Evolutionary conservation across 495 filamentous ascomycete genomes (phyloP), one percentile per base, ranked within the genome.

Genomic region (Tuber melanosporum): DNA sequence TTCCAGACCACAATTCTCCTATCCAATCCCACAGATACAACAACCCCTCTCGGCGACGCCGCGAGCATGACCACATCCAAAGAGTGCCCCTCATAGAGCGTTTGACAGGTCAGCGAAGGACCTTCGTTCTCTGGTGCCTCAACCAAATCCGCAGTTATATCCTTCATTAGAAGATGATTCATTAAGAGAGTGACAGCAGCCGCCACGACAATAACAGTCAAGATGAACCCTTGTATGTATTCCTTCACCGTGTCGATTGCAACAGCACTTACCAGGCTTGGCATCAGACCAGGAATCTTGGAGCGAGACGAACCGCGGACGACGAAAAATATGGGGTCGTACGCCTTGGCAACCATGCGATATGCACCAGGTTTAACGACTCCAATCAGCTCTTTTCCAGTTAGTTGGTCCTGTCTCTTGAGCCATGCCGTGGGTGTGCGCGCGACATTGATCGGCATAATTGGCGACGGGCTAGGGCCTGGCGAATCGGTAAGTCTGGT

Each of bases 371-470:
- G 91, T 74, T 91, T 93, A 78, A 92, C 86, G 14, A 91, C 85
- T 41, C 87, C 86, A 81, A 93, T 91, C 20, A 93, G 86, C 78
- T 93, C 91, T 72, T 87, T 87, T 12, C 90, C 91, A 0, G 91
- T 93, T 76, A 92, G 88, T 79, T 92, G 89, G 76, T 93, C 91
- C 84, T 93, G 91, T 77, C 92, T 86, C 26, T 87, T 86, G 47
- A 93, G 85, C 91, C 91, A 93, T 41, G 91, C 88, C 14, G 88
- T 89, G 10, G 91, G 91, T 49, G 89, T 90, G 62, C 91, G 85
- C 14, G 90, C 90, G 79, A 91, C 90, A 77, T 93, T 89, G 74
- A 92, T 87, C 69, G 82, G 82, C 79, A 83, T 80, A n/a, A 22
- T 41, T 32, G 46, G 43, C 12, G 36, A 19, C n/a, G 32, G 45